Evolutionary conservation across 164 flowering plant genomes (phyloP).

Genomic region (Vitis labrusca): DNA sequence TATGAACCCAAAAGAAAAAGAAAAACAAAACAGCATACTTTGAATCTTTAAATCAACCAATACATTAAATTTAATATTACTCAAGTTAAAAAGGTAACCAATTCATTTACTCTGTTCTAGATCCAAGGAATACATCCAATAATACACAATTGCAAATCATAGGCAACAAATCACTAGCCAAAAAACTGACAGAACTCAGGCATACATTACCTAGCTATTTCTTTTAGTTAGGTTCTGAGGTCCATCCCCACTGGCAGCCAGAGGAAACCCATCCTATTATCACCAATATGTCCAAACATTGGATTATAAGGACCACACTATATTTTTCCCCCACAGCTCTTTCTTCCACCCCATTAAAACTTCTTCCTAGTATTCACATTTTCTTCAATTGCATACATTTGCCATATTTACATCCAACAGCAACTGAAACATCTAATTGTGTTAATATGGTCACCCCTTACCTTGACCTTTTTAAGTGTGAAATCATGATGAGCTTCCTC

Average conservation of each 20-base stretch:
- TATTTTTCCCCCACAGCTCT: neutral
- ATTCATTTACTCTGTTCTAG: too few relatives aligned
- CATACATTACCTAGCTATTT: neutral
- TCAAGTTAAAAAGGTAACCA: too few relatives aligned
- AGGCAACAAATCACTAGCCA: too few relatives aligned
- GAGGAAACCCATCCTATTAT: neutral
- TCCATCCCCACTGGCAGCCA: neutral
- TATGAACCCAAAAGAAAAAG: too few relatives aligned
- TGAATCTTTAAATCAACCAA: too few relatives aligned
- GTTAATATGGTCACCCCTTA: constrained; percentile 5
- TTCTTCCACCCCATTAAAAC: neutral
- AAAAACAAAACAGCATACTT: too few relatives aligned
- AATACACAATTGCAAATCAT: too few relatives aligned
- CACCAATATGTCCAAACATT: neutral
- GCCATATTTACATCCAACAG: constrained; percentile 30
- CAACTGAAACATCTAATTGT: constrained; percentile 11
- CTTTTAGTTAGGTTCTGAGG: neutral
- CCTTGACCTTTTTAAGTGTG: neutral
- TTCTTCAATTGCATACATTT: constrained; percentile 14
- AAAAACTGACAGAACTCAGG: neutral
- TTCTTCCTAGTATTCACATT: constrained; percentile 31
- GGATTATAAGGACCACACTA: neutral
- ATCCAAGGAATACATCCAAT: too few relatives aligned
- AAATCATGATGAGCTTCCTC: constrained; percentile 33
- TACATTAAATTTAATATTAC: too few relatives aligned